Conservation (phyloP, 2,329 filamentous ascomycete species). For the Colletotrichum destructivum region DNA sequence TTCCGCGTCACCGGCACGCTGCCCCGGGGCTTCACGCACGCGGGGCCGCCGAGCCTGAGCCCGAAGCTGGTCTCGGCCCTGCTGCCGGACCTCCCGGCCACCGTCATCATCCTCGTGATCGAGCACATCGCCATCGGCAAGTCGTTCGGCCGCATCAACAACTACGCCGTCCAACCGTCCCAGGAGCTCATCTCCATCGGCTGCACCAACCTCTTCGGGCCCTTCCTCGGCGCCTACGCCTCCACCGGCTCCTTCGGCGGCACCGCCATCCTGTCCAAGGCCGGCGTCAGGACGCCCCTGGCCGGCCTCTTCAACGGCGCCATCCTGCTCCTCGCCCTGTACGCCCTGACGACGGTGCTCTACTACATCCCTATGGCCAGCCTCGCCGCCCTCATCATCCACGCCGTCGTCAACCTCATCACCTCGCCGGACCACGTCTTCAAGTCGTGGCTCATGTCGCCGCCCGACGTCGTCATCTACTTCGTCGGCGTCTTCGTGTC, state of each 20-base stretch:
- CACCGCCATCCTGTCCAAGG: slow-evolving; percentile 88
- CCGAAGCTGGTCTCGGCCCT: slow-evolving; percentile 70
- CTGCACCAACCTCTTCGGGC: slow-evolving; percentile 81
- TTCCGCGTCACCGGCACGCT: slow-evolving; percentile 74
- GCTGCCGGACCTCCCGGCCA: slow-evolving; percentile 75
- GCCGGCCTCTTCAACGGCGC: slow-evolving; percentile 84
- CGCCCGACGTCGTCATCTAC: slow-evolving; percentile 82
- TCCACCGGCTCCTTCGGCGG: slow-evolving; percentile 68
- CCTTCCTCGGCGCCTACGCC: slow-evolving; percentile 75
- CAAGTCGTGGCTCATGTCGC: slow-evolving; percentile 83
- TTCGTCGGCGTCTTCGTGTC: slow-evolving; percentile 76
- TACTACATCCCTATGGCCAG: slow-evolving; percentile 83
- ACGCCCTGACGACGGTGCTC: slow-evolving; percentile 83
- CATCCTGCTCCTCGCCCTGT: slow-evolving; percentile 83
- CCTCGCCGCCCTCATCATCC: slow-evolving; percentile 85
- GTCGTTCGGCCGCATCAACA: slow-evolving; percentile 84
- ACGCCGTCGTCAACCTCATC: slow-evolving; percentile 84
- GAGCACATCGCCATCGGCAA: slow-evolving; percentile 90
- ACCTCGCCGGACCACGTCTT: slow-evolving; percentile 81
- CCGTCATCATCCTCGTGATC: slow-evolving; percentile 83
- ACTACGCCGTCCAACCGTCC: slow-evolving; percentile 83
- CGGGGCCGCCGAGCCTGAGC: slow-evolving; percentile 71
- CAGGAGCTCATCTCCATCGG: slow-evolving; percentile 86
- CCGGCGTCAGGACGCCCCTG: slow-evolving; percentile 83
- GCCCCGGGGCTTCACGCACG: slow-evolving; percentile 72